These are phyloP conservation scores for Candida smagusa DNA, from an alignment of 1,139 yeast species.

Conservation along the genomic window DNA sequence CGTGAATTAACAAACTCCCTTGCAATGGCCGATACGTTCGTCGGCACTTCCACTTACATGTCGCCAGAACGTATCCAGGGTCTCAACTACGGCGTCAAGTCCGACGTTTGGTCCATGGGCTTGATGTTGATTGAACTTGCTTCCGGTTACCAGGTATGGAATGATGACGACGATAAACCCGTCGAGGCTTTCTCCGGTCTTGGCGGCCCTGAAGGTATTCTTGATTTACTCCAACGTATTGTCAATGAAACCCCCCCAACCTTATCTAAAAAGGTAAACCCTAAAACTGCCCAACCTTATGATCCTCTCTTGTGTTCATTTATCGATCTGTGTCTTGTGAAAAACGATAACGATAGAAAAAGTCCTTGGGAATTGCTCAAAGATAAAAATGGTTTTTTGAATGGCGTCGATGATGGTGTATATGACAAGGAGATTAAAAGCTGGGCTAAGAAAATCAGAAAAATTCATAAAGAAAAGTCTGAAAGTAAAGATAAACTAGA, in stretches of 20 bases:
- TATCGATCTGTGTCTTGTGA: slow-evolving; percentile 64
- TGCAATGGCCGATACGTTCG: slow-evolving; percentile 86
- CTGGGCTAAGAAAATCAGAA: slow-evolving; percentile 51
- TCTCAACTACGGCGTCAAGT: slow-evolving; percentile 83
- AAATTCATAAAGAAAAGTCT: slow-evolving; percentile 24
- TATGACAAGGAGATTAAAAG: slow-evolving; percentile 42
- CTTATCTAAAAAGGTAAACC: slow-evolving; percentile 33
- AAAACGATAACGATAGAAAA: slow-evolving; percentile 61
- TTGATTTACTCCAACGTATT: slow-evolving; percentile 85
- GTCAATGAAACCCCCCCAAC: slow-evolving; percentile 91
- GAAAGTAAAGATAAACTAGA: slow-evolving; percentile 1
- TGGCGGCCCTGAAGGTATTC: slow-evolving; percentile 74
- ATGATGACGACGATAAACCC: slow-evolving; percentile 25
- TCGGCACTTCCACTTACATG: slow-evolving; percentile 97
- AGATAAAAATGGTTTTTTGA: slow-evolving; percentile 40
- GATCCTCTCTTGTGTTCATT: slow-evolving; percentile 54
- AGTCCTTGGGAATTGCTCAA: slow-evolving; percentile 57
- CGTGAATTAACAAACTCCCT: slow-evolving; percentile 87
- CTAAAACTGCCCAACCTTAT: slow-evolving; percentile 23
- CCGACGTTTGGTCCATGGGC: slow-evolving; percentile 97
- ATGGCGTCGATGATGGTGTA: slow-evolving; percentile 36
- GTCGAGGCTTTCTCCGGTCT: slow-evolving; percentile 15
- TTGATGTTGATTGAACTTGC: slow-evolving; percentile 85
- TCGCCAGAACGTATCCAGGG: slow-evolving; percentile 98
- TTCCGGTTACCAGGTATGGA: slow-evolving; percentile 61